Evolutionary conservation across 1,284 basidiomycete genomes (phyloP).

Genomic region (Farysia itapuensis): DNA sequence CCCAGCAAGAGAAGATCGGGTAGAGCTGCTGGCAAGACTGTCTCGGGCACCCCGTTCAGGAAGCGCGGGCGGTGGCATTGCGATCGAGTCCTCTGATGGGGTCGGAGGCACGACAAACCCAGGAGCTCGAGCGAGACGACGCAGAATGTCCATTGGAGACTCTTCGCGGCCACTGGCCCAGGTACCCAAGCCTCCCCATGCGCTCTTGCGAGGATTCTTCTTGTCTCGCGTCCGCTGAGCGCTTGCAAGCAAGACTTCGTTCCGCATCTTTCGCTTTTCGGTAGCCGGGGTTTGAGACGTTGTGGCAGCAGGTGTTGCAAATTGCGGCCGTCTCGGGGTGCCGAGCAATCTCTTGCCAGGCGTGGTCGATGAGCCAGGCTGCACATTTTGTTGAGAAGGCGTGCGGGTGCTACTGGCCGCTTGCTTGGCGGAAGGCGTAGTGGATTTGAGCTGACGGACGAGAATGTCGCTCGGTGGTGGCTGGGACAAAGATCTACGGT

Average conservation of each 20-base stretch:
- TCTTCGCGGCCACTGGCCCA: constrained; percentile 42
- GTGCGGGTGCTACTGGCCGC: constrained; percentile 13
- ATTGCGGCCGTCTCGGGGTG: constrained; percentile 10
- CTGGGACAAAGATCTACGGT: constrained; percentile 27
- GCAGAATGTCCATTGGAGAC: constrained; percentile 35
- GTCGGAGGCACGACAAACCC: constrained; percentile 28
- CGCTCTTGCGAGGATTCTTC: constrained; percentile 13
- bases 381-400: constrained; percentile 5
- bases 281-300: constrained; percentile 31
- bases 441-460: constrained; percentile 22
- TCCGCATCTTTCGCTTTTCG: constrained; percentile 33
- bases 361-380: constrained; percentile 5
- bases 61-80: constrained; percentile 22
- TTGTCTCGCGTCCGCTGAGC: constrained; percentile 26
- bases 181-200: constrained; percentile 35
- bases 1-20: constrained; percentile 7
- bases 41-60: constrained; percentile 2
- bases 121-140: constrained; percentile 30
- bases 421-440: constrained; percentile 20
- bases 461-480: constrained; percentile 35
- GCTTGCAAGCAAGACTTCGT: constrained; percentile 28
- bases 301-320: not conserved
- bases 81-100: constrained; percentile 23
- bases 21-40: constrained; percentile 10
- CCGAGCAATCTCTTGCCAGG: constrained; percentile 24